Conservation (phyloP, 768 basidiomycete species). For the Lentinus brumalis region DNA sequence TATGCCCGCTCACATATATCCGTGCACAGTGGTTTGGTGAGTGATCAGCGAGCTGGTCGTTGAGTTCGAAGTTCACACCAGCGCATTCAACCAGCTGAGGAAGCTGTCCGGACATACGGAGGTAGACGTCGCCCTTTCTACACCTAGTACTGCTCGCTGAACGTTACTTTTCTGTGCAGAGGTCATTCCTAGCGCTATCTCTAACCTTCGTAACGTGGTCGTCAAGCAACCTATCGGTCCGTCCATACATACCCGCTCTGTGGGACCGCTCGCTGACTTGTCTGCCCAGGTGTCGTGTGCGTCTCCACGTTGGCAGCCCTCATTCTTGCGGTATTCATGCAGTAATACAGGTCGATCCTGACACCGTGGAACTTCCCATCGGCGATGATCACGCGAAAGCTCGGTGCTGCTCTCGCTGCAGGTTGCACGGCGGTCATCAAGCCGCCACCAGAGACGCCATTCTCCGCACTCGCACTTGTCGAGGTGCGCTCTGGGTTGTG, state of each 20-base stretch:
- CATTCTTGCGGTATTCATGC: neutral
- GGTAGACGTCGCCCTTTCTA: slow-evolving; percentile 43
- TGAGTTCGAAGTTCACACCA: neutral
- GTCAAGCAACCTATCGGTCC: slow-evolving; percentile 91
- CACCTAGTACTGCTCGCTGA: neutral
- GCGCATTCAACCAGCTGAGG: slow-evolving; percentile 61
- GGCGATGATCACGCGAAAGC: slow-evolving; percentile 92
- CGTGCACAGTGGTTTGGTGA: slow-evolving; percentile 76
- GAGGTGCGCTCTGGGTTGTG: slow-evolving; percentile 51
- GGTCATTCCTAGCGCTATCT: slow-evolving; percentile 75
- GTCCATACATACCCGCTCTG: slow-evolving; percentile 21
- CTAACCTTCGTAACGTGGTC: slow-evolving; percentile 77
- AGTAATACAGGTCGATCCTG: slow-evolving; percentile 60
- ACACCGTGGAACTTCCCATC: slow-evolving; percentile 96
- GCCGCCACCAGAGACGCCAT: slow-evolving; percentile 93
- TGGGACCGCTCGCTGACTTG: neutral
- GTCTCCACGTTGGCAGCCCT: slow-evolving; percentile 7
- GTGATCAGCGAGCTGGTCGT: neutral
- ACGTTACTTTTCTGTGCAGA: slow-evolving; percentile 43
- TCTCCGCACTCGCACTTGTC: slow-evolving; percentile 87
- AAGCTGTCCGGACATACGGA: slow-evolving; percentile 91
- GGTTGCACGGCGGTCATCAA: slow-evolving; percentile 98
- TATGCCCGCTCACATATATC: slow-evolving; percentile 1
- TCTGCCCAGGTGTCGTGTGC: slow-evolving; percentile 48
- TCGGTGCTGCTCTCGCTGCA: slow-evolving; percentile 87